Percentiles rank a stretch among this genome's conserved stretches.
phyloP scores from a whole-genome alignment of 148 eudicot genomes.

The Amaranthus palmeri region DNA sequence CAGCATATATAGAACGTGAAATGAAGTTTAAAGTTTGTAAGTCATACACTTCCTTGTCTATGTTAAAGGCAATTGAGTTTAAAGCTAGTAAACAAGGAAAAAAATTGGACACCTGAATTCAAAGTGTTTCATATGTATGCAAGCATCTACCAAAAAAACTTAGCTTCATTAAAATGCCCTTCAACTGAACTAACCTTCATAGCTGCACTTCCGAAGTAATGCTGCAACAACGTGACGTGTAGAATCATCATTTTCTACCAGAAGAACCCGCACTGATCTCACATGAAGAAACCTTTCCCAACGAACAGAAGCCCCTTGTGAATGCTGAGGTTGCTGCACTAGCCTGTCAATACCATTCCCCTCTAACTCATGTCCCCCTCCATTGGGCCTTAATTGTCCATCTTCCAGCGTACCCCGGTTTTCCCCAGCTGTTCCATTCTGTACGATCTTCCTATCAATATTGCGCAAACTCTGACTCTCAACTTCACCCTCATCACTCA shows the following conservation, averaged over 20 bases:
- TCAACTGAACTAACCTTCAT: conserved; percentile 49
- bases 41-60: no score
- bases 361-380: conserved; percentile 15
- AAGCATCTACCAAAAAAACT: background rate
- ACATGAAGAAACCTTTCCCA: conserved; percentile 59
- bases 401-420: conserved; percentile 17
- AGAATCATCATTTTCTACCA: conserved; percentile 66
- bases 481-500: conserved; percentile 32
- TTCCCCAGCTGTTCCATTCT: conserved; percentile 20
- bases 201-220: conserved; percentile 53
- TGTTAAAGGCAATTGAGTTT: no score
- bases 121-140: background rate
- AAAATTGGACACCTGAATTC: background rate
- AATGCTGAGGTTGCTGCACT: conserved; percentile 28
- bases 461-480: conserved; percentile 8
- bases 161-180: background rate
- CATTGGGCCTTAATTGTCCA: conserved; percentile 20
- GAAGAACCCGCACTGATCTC: conserved; percentile 47
- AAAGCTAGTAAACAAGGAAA: background rate
- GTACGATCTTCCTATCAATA: conserved; percentile 15
- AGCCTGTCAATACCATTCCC: conserved; percentile 11
- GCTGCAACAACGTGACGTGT: conserved; percentile 63
- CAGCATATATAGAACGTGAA: no score
- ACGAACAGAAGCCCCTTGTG: conserved; percentile 33
- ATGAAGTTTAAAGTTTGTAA: no score